These are phyloP conservation scores for Arthrobotrys sinensis DNA, from an alignment of 2,329 filamentous ascomycete species.

Conservation along the genomic window DNA sequence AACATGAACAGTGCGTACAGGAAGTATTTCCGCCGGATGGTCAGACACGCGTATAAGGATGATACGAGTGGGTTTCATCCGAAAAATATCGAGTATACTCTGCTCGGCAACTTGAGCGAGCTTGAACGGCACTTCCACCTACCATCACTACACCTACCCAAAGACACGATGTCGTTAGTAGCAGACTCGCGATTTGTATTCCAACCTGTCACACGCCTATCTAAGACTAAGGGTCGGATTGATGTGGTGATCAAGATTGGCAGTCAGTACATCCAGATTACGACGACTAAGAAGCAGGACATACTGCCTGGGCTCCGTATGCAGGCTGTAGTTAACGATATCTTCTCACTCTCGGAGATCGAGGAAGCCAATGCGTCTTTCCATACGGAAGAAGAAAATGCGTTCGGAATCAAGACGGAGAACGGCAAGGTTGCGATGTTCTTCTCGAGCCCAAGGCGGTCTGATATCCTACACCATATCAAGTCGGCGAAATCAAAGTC, in stretches of 20 bases:
- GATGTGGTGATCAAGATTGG: slow-evolving; percentile 79
- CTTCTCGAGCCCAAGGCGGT: slow-evolving; percentile 77
- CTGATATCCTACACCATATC: slow-evolving; percentile 76
- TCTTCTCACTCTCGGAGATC: slow-evolving; percentile 78
- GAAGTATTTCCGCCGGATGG: slow-evolving; percentile 77
- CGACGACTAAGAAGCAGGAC: slow-evolving; percentile 79
- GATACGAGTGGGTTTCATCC: slow-evolving; percentile 76
- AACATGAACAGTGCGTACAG: slow-evolving; percentile 81
- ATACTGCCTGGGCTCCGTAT: slow-evolving; percentile 76
- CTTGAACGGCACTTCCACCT: slow-evolving; percentile 78
- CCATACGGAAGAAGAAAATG: slow-evolving; percentile 77
- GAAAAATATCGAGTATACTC: slow-evolving; percentile 76
- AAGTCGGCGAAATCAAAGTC: slow-evolving; percentile 76
- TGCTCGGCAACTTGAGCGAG: slow-evolving; percentile 77
- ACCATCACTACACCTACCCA: slow-evolving; percentile 77
- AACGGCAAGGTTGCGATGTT: slow-evolving; percentile 81
- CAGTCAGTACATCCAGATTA: slow-evolving; percentile 79
- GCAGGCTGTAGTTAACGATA: slow-evolving; percentile 78
- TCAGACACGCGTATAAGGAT: slow-evolving; percentile 76
- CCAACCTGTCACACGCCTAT: slow-evolving; percentile 76
- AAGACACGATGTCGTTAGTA: slow-evolving; percentile 79
- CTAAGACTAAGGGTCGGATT: slow-evolving; percentile 79
- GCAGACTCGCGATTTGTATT: slow-evolving; percentile 78
- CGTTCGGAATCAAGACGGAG: slow-evolving; percentile 78
- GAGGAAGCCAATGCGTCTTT: slow-evolving; percentile 76